Percentiles rank a stretch among this genome's conserved stretches.
Evolutionary conservation across 139 green algal species (phyloP).

Genomic region (Coelastrella sp.): DNA sequence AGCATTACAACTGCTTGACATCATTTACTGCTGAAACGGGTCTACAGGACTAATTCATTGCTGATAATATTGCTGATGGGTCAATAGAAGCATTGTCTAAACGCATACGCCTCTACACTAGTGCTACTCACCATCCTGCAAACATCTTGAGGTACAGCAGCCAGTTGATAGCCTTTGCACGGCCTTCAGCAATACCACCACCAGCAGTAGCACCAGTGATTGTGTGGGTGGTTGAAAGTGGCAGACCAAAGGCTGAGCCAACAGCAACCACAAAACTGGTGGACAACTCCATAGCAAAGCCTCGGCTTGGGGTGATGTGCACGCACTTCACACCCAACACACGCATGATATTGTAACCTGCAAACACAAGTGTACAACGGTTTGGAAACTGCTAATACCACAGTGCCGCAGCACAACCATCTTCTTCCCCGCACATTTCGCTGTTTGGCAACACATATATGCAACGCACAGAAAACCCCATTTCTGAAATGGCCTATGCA

Average conservation of each 20-base stretch:
- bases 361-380: background rate
- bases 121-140: background rate
- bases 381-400: too few species aligned
- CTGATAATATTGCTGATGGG: background rate
- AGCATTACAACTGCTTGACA: too few species aligned
- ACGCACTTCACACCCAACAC: constrained; percentile 43
- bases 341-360: constrained; percentile 49
- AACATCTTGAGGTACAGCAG: constrained; percentile 24
- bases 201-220: constrained; percentile 52
- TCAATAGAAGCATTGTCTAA: background rate
- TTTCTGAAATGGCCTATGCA: too few species aligned
- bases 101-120: too few species aligned
- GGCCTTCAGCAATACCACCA: constrained; percentile 16
- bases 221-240: constrained; percentile 70
- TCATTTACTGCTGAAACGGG: too few species aligned
- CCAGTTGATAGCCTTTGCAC: background rate
- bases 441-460: too few species aligned
- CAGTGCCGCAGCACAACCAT: too few species aligned
- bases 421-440: too few species aligned
- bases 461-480: too few species aligned
- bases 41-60: too few species aligned
- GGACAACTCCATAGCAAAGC: constrained; percentile 76
- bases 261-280: constrained; percentile 65
- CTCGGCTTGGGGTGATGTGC: constrained; percentile 67
- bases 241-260: constrained; percentile 58